Conservation (phyloP, 139 green algal species). For the Micractinium sp. region DNA sequence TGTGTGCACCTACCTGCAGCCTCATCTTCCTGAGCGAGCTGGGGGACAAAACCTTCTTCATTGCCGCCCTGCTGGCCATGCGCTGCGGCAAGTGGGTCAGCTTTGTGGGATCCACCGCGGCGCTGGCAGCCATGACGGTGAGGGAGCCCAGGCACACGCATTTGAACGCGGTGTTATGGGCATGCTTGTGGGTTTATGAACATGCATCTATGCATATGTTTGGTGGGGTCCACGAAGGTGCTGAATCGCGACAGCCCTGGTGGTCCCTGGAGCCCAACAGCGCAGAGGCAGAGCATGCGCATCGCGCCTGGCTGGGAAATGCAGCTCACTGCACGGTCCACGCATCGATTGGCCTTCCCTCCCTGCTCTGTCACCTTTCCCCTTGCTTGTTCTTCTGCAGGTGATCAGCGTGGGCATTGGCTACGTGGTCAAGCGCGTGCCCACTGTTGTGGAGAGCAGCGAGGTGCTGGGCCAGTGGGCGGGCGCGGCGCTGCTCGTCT, state of each 20-base stretch:
- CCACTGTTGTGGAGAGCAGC: conserved; percentile 77
- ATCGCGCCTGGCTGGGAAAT: too few species aligned
- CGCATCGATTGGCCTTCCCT: too few species aligned
- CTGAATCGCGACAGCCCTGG: too few species aligned
- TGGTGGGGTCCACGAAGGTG: too few species aligned
- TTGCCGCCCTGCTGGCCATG: conserved; percentile 96
- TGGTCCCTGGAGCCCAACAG: too few species aligned
- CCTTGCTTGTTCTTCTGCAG: conserved; percentile 54
- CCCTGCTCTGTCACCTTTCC: background rate
- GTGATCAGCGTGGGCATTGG: conserved; percentile 95
- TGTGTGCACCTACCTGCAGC: background rate
- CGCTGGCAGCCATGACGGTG: conserved; percentile 79
- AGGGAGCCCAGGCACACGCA: too few species aligned
- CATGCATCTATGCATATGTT: too few species aligned
- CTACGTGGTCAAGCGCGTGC: conserved; percentile 78
- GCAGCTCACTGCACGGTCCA: too few species aligned
- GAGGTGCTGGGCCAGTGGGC: conserved; percentile 85
- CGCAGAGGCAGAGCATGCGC: too few species aligned
- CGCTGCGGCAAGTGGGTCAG: conserved; percentile 69
- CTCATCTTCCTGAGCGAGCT: conserved; percentile 97
- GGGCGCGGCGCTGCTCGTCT: conserved; percentile 87
- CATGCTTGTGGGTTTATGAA: too few species aligned
- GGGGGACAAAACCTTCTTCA: conserved; percentile 99
- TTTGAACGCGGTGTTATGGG: too few species aligned
- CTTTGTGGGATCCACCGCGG: conserved; percentile 70